Evolutionary conservation across 179 eudicot species (phyloP).

Genomic region (Actinidia arguta): DNA sequence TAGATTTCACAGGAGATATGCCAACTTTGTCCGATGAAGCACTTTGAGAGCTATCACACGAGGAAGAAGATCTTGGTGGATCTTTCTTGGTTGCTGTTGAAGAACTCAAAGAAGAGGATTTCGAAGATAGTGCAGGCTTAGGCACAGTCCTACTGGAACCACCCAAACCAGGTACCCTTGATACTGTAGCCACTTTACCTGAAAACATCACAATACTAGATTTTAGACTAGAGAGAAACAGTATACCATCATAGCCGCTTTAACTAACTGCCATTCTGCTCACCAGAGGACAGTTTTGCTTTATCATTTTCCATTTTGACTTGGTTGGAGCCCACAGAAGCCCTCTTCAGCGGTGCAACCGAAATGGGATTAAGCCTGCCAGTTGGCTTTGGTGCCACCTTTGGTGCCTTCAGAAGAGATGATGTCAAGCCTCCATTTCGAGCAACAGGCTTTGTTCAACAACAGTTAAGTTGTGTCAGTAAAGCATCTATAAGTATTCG

Average conservation of each 20-base stretch:
- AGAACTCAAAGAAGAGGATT: slow-evolving; percentile 41
- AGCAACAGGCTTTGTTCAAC: slow-evolving; percentile 38
- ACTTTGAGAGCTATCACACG: slow-evolving; percentile 50
- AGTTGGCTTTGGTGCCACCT: slow-evolving; percentile 40
- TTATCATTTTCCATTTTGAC: slow-evolving; percentile 45
- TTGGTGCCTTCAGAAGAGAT: slow-evolving; percentile 42
- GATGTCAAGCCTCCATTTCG: slow-evolving; percentile 44
- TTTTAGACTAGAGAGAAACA: neutral
- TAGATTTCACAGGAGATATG: slow-evolving; percentile 35
- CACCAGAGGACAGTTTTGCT: slow-evolving; percentile 37
- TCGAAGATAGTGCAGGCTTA: slow-evolving; percentile 42
- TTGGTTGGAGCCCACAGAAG: slow-evolving; percentile 45
- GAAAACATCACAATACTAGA: slow-evolving; percentile 32
- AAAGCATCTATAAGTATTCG: neutral
- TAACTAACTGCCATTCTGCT: neutral
- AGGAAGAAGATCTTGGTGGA: slow-evolving; percentile 47
- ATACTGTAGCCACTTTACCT: slow-evolving; percentile 40
- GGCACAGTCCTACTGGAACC: slow-evolving; percentile 47
- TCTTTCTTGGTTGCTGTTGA: slow-evolving; percentile 36
- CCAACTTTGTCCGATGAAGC: slow-evolving; percentile 37
- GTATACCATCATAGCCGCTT: too few species aligned
- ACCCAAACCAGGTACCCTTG: slow-evolving; percentile 34
- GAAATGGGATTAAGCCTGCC: slow-evolving; percentile 34
- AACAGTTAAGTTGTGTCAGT: slow-evolving; percentile 30
- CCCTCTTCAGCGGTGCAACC: slow-evolving; percentile 50